These are phyloP conservation scores for Populus hybrid DNA, from an alignment of 441 rosid genomes.

Conservation along the genomic window DNA sequence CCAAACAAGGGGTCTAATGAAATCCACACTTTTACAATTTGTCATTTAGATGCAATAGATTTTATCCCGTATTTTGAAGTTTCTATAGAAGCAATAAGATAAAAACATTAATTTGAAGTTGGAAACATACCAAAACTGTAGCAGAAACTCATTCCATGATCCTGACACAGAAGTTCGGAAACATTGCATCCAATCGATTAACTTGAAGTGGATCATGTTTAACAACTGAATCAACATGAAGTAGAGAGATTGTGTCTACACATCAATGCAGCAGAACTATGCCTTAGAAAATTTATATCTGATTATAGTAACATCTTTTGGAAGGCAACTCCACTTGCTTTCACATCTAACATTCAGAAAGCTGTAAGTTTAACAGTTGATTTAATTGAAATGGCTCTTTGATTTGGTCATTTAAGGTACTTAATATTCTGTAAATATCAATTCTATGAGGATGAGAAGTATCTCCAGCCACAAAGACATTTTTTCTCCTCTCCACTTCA, in stretches of 20 bases:
- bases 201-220: slow-evolving; percentile 17
- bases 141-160: neutral
- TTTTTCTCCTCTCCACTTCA: slow-evolving; percentile 58
- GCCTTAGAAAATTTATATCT: too few species aligned
- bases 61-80: neutral
- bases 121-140: neutral
- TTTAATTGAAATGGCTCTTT: slow-evolving; percentile 41
- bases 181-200: neutral
- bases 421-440: slow-evolving; percentile 38
- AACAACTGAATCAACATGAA: neutral
- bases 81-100: neutral
- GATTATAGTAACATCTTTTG: neutral
- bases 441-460: slow-evolving; percentile 54
- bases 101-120: neutral
- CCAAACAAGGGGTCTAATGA: neutral
- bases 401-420: slow-evolving; percentile 48
- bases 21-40: neutral
- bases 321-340: slow-evolving; percentile 1
- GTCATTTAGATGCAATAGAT: neutral
- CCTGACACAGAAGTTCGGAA: neutral
- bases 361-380: slow-evolving; percentile 16
- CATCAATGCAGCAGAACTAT: neutral
- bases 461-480: slow-evolving; percentile 70
- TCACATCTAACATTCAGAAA: slow-evolving; percentile 19
- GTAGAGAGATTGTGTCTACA: neutral